Base-by-base conservation (phyloP, 352 stramenopile species). In the Phytophthora podocarpi region DNA sequence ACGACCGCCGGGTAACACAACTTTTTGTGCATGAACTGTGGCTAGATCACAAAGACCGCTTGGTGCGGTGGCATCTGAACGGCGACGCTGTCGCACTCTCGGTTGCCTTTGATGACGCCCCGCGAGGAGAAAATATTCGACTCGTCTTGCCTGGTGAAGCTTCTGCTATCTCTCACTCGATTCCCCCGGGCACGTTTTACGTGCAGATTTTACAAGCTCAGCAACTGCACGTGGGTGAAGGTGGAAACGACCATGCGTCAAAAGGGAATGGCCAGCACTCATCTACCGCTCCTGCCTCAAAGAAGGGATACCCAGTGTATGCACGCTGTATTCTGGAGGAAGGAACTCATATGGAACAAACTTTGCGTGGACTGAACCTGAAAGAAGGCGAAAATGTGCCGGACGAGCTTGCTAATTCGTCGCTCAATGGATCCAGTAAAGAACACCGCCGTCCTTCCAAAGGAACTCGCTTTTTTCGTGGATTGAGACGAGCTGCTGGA, bases 11-110 rank as follows among this genome's bases (percentile, higher is more conserved):
- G 0, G 78, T 95, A 26, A 95, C 85, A 7, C 85, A 95, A 50
- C 68, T 95, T 21, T 94, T 95, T 57, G 85, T 95, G 8, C 85
- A 95, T 43, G 85, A 95, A 37, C 43, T 95, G 3, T 95, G 85
- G 85, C 61, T 95, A 21, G 85, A 95, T 58, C 85, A 91, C 60
- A 95, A 95, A 52, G 72, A 90, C 28, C 78, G 85, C 6, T 68
- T 95, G 31, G 85, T 95, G 32, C 83, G 85, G 8, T 95, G 85
- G 85, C 85, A 94, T 64, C 71, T 94, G 41, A 94, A 92, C 34
- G 85, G 85, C 37, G 85, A 94, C 27, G 81, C 85, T 1, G 85
- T 94, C 5, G 85, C 82, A 8, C 72, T 94, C 5, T 94, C 85
- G 0, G 82, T 94, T 47, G 82, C 85, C 12, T 94, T 94, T 49